Percentiles rank a stretch among this genome's conserved stretches.
Conservation (phyloP, 306 rosid genomes). For the Dryas drummondii region DNA sequence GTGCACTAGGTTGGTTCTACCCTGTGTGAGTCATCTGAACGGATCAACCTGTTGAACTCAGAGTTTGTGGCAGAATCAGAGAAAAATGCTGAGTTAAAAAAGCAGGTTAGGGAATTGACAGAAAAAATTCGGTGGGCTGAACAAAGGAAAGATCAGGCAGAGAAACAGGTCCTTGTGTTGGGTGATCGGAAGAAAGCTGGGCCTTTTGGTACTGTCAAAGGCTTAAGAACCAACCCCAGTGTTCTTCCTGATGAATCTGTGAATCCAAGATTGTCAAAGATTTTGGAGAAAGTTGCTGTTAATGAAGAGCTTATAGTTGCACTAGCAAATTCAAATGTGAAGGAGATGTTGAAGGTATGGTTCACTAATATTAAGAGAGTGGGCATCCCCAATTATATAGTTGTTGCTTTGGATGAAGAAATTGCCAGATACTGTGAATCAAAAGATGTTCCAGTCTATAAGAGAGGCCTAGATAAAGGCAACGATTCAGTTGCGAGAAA, state of each 20-base stretch:
- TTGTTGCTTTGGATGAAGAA: slow-evolving; percentile 74
- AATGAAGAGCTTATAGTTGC: slow-evolving; percentile 74
- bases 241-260: slow-evolving; percentile 78
- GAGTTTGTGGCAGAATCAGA: slow-evolving; percentile 54
- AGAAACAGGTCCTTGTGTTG: slow-evolving; percentile 69
- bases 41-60: slow-evolving; percentile 61
- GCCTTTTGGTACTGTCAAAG: slow-evolving; percentile 80
- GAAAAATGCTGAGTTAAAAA: slow-evolving; percentile 55
- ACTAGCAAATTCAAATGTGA: slow-evolving; percentile 82
- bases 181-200: slow-evolving; percentile 74
- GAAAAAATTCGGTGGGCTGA: slow-evolving; percentile 63
- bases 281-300: slow-evolving; percentile 72
- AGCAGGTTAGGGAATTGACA: slow-evolving; percentile 61
- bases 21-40: slow-evolving; percentile 66
- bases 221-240: slow-evolving; percentile 66
- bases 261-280: slow-evolving; percentile 76
- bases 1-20: slow-evolving; percentile 50
- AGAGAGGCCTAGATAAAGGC: slow-evolving; percentile 63
- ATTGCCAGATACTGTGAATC: slow-evolving; percentile 50
- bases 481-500: slow-evolving; percentile 55
- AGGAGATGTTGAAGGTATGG: slow-evolving; percentile 83
- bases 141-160: slow-evolving; percentile 79
- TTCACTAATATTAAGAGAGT: slow-evolving; percentile 70
- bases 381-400: slow-evolving; percentile 76
- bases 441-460: slow-evolving; percentile 74